Base-by-base conservation (phyloP, 2,329 filamentous ascomycete genomes). In the Neoarthrinium moseri region DNA sequence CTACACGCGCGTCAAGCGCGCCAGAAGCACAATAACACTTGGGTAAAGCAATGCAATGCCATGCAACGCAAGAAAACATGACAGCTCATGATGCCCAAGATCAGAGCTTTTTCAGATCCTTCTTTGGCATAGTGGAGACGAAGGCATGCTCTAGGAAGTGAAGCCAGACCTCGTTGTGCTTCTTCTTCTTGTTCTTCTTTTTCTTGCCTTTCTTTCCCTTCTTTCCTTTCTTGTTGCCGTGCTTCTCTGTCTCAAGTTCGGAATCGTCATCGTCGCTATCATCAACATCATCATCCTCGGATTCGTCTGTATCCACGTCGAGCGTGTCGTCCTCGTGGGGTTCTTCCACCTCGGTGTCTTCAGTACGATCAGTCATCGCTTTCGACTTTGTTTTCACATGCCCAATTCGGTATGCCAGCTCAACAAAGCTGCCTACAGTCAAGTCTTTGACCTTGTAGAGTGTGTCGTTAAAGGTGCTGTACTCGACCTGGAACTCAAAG, bases 401-500 rank as follows among this genome's bases (percentile, higher is more conserved):
- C 2, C 87, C 88, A 59, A 97, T 95, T 45, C 85, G 77, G 51
- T 85, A 81, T 10, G 94, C 94, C 38, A 97, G 75, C 50, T 87
- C 78, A 35, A 97, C 71, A 62, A 87, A 87, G 62, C 83, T 95
- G 51, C 81, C 77, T 43, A 96, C 87, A 0, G 92, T 97, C 64
- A 99, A 70, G 66, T 97, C 92, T 34, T 80, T 74, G 56, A 96
- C 67, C 50, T 81, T 78, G 63, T 91, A 96, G 1, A 86, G 66
- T 47, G 81, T 69, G 62, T 97, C 91, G 18, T 84, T 78, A 45
- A 81, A 85, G 0, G 91, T 97, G 63, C 84, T 84, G 64, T 99
- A 99, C 64, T 96, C 90, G 39, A 95, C 73, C 61, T 95, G 78
- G 60, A 82, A 97, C 13, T 74, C 62, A 64, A 96, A 90, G 26